These are phyloP conservation scores for Nakazawaea siamensis DNA, from an alignment of 805 yeast genomes.

Conservation along the genomic window DNA sequence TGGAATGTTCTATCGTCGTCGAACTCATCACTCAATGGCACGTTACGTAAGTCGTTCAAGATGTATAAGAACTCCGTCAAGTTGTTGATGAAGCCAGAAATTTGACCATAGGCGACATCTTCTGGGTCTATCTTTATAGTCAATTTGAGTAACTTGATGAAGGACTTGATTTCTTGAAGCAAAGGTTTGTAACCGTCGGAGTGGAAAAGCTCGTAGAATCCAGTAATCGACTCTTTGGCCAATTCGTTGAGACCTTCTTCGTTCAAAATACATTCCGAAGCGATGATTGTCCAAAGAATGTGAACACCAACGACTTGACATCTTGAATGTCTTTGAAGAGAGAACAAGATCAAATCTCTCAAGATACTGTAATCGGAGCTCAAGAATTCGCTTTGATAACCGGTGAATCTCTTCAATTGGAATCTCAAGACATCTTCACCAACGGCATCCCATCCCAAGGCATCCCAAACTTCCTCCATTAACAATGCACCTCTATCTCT, in stretches of 20 bases:
- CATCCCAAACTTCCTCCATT: slow-evolving; percentile 62
- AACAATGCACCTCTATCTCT: slow-evolving; percentile 51
- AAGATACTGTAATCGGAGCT: slow-evolving; percentile 50
- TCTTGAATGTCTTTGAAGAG: slow-evolving; percentile 55
- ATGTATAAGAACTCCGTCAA: slow-evolving; percentile 55
- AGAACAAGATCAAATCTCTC: slow-evolving; percentile 56
- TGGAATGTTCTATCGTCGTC: slow-evolving; percentile 84
- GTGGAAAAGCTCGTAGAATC: slow-evolving; percentile 57
- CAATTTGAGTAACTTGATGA: slow-evolving; percentile 40
- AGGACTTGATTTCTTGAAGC: slow-evolving; percentile 41
- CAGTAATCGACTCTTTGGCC: slow-evolving; percentile 54
- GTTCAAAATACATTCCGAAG: slow-evolving; percentile 55
- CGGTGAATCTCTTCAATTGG: slow-evolving; percentile 36
- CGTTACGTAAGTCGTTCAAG: slow-evolving; percentile 57
- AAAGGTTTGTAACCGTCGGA: slow-evolving; percentile 50
- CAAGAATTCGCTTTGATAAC: slow-evolving; percentile 61
- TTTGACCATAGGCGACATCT: slow-evolving; percentile 49
- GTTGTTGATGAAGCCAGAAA: slow-evolving; percentile 43
- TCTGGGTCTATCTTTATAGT: slow-evolving; percentile 49
- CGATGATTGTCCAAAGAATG: slow-evolving; percentile 62
- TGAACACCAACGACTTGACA: slow-evolving; percentile 59
- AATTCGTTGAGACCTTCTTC: slow-evolving; percentile 46
- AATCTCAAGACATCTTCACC: slow-evolving; percentile 34
- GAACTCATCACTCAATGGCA: slow-evolving; percentile 77
- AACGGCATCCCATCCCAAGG: slow-evolving; percentile 55